A percentile compares a stretch with the other conserved stretches of the same genome.
Conservation (phyloP, 352 stramenopile genomes). For the Pythium coloratum region DNA sequence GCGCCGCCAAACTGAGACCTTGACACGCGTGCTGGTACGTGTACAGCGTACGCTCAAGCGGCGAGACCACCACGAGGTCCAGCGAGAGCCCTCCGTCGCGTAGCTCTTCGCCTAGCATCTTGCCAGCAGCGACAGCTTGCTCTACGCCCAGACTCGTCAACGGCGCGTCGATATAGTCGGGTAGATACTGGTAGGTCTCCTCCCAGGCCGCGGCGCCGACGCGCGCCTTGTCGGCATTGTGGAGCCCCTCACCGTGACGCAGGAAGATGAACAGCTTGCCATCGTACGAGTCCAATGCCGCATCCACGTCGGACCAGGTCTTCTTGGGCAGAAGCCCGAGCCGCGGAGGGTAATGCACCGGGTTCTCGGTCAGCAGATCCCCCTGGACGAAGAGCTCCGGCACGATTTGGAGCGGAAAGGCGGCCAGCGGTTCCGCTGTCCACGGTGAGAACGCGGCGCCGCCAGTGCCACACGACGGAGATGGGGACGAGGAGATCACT, state of each 20-base stretch:
- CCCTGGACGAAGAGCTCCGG: constrained; percentile 49
- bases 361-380: constrained; percentile 34
- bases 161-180: constrained; percentile 59
- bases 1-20: constrained; percentile 28
- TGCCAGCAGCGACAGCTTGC: constrained; percentile 35
- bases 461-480: background rate
- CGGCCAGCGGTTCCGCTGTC: constrained; percentile 3
- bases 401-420: constrained; percentile 20
- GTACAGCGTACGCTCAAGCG: constrained; percentile 63
- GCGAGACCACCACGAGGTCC: constrained; percentile 64
- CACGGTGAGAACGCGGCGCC: constrained; percentile 14
- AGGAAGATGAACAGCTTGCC: constrained; percentile 61
- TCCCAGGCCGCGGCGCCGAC: constrained; percentile 56
- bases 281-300: constrained; percentile 30
- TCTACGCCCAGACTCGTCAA: constrained; percentile 45
- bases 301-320: constrained; percentile 40
- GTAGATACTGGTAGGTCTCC: constrained; percentile 43
- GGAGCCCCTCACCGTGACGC: constrained; percentile 63
- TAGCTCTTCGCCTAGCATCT: constrained; percentile 47
- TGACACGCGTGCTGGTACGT: constrained; percentile 53
- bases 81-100: constrained; percentile 43
- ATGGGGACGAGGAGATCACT: background rate
- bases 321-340: constrained; percentile 48
- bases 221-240: constrained; percentile 66
- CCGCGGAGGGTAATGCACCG: constrained; percentile 33